Evolutionary conservation across 1,284 basidiomycete species (phyloP).

Genomic region (Volvariella volvacea): DNA sequence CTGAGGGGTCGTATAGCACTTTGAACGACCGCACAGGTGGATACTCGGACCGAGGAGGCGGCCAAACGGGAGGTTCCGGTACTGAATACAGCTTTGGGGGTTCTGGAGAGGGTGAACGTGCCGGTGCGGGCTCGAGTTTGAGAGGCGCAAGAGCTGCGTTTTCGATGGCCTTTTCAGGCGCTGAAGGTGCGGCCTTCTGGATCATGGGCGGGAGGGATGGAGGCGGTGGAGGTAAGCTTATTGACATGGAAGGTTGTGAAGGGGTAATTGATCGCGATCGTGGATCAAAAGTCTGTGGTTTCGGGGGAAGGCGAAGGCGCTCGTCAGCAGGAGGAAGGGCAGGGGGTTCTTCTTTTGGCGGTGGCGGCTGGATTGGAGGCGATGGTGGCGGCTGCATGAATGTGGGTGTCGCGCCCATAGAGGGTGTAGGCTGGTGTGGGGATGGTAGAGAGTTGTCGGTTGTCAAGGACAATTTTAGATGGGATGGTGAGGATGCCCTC

Average conservation of each 20-base stretch:
- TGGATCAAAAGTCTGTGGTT: background rate
- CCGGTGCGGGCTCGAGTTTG: background rate
- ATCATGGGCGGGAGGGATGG: conserved; percentile 1
- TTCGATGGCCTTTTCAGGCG: background rate
- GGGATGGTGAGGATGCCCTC: conserved; percentile 18
- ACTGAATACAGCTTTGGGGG: conserved; percentile 16
- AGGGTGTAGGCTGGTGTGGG: conserved; percentile 12
- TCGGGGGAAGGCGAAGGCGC: background rate
- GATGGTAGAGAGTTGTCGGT: conserved; percentile 15
- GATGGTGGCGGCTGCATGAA: conserved; percentile 8
- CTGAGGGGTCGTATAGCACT: conserved; percentile 54
- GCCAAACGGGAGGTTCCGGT: conserved; percentile 25
- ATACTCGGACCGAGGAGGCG: conserved; percentile 27
- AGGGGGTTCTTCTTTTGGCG: conserved; percentile 10
- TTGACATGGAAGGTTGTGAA: conserved; percentile 1
- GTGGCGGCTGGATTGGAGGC: conserved; percentile 4
- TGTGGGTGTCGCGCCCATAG: conserved; percentile 4
- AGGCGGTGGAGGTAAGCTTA: background rate
- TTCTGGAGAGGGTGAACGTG: background rate
- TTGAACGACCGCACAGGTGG: conserved; percentile 44
- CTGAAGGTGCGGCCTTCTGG: background rate
- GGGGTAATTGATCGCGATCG: conserved; percentile 4
- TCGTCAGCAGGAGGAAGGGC: background rate
- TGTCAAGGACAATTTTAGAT: conserved; percentile 13
- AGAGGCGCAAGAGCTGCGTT: background rate